A percentile compares a stretch with the other conserved stretches of the same genome.
Evolutionary conservation across 371 early-diverging fungal species (phyloP).

Genomic region (Dentiscutata heterogama): DNA sequence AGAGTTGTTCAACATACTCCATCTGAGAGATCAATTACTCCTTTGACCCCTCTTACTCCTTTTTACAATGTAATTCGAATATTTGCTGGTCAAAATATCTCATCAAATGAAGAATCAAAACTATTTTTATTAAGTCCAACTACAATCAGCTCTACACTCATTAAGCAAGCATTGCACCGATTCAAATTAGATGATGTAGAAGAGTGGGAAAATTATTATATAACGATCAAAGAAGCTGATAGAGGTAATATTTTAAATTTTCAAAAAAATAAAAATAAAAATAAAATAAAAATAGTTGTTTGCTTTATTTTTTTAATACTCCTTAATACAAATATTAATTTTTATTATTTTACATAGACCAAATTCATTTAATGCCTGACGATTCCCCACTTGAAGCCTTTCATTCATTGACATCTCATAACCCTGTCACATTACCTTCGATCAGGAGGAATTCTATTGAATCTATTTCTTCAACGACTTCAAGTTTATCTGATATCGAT

Average conservation of each 20-base stretch:
- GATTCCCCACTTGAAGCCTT: slow-evolving; percentile 43
- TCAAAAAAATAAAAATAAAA: neutral
- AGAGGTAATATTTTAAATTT: slow-evolving; percentile 13
- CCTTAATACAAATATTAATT: neutral
- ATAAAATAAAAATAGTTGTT: neutral
- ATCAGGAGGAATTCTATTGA: slow-evolving; percentile 31
- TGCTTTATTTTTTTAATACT: neutral
- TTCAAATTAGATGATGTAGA: slow-evolving; percentile 44
- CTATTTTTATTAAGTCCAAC: slow-evolving; percentile 29
- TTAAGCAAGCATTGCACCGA: slow-evolving; percentile 42
- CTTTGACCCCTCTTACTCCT: neutral
- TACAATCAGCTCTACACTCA: slow-evolving; percentile 21
- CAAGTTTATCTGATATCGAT: neutral
- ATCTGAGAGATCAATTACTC: neutral
- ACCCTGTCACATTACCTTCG: slow-evolving; percentile 29
- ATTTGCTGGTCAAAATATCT: slow-evolving; percentile 43
- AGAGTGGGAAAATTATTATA: slow-evolving; percentile 45
- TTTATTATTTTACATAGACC: neutral
- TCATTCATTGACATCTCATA: slow-evolving; percentile 12
- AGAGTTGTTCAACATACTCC: neutral
- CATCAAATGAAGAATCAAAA: slow-evolving; percentile 19
- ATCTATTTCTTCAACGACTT: slow-evolving; percentile 37
- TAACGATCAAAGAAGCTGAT: slow-evolving; percentile 33
- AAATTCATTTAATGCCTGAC: slow-evolving; percentile 24
- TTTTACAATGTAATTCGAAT: slow-evolving; percentile 38